Conservation (phyloP, 164 flowering plant species). For the Sextonia rubra region DNA sequence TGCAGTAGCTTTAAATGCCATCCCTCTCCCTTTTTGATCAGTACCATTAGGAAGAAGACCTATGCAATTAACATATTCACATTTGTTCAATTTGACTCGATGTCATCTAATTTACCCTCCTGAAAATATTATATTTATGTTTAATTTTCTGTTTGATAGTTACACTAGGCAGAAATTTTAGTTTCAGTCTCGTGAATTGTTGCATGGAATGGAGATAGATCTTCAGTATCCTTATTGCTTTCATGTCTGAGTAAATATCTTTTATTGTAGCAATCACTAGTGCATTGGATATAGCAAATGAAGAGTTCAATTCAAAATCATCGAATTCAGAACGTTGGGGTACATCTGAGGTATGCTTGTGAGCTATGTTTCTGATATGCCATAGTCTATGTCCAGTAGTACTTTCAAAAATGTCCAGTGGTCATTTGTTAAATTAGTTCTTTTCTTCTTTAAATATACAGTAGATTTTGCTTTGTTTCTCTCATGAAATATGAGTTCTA, state of each 20-base stretch:
- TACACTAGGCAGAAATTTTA: background rate
- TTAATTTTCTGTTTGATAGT: no score
- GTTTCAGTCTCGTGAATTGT: background rate
- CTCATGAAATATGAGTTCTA: background rate
- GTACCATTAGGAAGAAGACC: no score
- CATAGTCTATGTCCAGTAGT: background rate
- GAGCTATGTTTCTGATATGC: background rate
- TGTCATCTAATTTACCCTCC: no score
- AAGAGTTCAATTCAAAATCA: constrained; percentile 27
- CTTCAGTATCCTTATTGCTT: background rate
- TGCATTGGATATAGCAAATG: constrained; percentile 32
- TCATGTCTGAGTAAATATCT: constrained; percentile 1
- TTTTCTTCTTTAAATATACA: background rate
- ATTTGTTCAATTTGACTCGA: no score
- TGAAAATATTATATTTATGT: no score
- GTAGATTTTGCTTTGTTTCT: background rate
- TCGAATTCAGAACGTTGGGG: constrained; percentile 27
- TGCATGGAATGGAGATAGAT: background rate
- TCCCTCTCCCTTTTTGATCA: no score
- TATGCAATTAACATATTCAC: no score
- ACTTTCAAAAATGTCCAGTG: background rate
- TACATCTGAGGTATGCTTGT: constrained; percentile 50
- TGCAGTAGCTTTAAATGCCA: no score
- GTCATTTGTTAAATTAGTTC: background rate
- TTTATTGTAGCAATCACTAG: constrained; percentile 38